Evolutionary conservation across 148 eudicot species (phyloP), one percentile per base, ranked within the genome.

Genomic region (Beta vulgaris): DNA sequence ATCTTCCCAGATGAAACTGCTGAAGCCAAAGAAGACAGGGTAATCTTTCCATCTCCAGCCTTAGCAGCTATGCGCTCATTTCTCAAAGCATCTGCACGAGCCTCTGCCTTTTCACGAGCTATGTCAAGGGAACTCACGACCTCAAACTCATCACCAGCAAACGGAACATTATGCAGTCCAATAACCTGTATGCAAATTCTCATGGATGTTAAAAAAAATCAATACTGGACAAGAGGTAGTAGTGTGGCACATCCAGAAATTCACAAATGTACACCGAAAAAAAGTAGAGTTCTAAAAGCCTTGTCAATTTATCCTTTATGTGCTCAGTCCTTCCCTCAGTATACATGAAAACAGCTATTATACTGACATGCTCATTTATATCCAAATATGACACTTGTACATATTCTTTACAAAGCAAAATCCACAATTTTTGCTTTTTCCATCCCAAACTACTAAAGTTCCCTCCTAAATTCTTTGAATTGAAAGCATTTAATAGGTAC

Each of bases 81-180:
- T 76, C 86, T 81, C 67, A 90, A 57, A 34, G 81, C 73, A 76
- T 85, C 91, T 39, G 89, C 97, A 36, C 89, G 79, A 73, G 73
- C 66, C 80, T 89, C 92, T 26, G 97, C 96, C 82, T 72, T 89
- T 84, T 88, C 96, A 76, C 96, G 89, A 68, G 98, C 98, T 85
- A 84, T 73, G 74, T 90, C 94, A 71, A 95, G 96, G 62, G 98
- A 85, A 29, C 73, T 81, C 76, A 90, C 97, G 43, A 88, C 97
- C 83, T 94, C 96, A 73, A 95, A 95, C 78, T 89, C 96, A 76
- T 95, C 98, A 74, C 98, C 98, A 67, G 98, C 98, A 60, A 80
- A 76, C 19, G 98, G 97, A 67, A 95, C 98, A 82, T 87, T 88
- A 71, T 90, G 89, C 76, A 95, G 81, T 69, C 98, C 98, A 69